A percentile compares a stretch with the other conserved stretches of the same genome.
phyloP scores from a whole-genome alignment of 495 filamentous ascomycete genomes.

The Hypoxylon subgilvum region DNA sequence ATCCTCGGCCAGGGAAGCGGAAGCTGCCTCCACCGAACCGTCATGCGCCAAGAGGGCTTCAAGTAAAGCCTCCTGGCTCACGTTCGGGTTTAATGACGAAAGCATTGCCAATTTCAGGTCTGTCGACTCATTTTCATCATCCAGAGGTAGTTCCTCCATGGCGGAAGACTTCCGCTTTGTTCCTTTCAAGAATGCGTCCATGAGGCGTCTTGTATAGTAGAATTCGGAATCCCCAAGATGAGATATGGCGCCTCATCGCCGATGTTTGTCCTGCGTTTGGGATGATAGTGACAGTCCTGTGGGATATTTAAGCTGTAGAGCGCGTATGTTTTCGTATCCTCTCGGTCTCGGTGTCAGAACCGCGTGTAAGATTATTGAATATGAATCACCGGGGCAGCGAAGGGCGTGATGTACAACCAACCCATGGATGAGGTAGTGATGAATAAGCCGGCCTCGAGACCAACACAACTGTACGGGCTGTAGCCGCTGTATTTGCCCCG shows the following conservation, averaged over 20 bases:
- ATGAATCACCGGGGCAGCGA: too few species aligned
- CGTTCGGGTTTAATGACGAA: constrained; percentile 70
- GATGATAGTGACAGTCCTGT: background rate
- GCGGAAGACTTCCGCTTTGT: constrained; percentile 50
- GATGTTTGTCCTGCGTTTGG: too few species aligned
- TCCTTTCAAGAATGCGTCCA: constrained; percentile 56
- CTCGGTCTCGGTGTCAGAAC: too few species aligned
- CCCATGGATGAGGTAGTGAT: too few species aligned
- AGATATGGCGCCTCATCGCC: constrained; percentile 20
- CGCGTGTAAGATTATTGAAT: too few species aligned
- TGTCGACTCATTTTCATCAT: constrained; percentile 69
- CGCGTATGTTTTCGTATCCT: too few species aligned
- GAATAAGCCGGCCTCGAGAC: too few species aligned
- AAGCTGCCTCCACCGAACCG: constrained; percentile 73
- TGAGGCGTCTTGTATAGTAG: constrained; percentile 17
- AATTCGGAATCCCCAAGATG: constrained; percentile 5
- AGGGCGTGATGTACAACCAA: too few species aligned
- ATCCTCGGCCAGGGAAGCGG: constrained; percentile 55
- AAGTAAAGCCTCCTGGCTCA: constrained; percentile 69
- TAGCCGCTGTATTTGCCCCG: too few species aligned
- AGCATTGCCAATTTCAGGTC: constrained; percentile 88
- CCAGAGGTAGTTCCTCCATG: constrained; percentile 11
- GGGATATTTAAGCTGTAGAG: too few species aligned
- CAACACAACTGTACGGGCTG: too few species aligned
- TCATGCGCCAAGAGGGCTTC: constrained; percentile 78